These are phyloP conservation scores for Colletotrichum plurivorum DNA, from an alignment of 2,329 filamentous ascomycete genomes.

Conservation along the genomic window DNA sequence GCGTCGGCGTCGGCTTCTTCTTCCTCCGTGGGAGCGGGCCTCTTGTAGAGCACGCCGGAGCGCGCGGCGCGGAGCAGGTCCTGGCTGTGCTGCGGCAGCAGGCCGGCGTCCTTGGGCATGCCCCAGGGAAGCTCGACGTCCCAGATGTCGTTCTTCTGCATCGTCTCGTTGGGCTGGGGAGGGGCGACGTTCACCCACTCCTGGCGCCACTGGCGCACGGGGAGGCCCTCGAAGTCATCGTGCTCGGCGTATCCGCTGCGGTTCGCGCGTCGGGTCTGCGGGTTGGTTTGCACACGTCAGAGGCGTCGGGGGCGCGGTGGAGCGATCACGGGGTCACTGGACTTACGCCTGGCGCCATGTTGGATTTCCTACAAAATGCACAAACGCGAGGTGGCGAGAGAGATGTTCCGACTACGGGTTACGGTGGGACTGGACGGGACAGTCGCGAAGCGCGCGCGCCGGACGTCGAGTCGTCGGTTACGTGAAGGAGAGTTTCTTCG, in stretches of 20 bases:
- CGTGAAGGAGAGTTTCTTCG: background rate
- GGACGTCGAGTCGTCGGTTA: background rate
- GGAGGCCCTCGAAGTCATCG: conserved; percentile 79
- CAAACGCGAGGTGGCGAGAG: conserved; percentile 3
- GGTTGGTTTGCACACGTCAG: conserved; percentile 30
- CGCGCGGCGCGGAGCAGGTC: conserved; percentile 86
- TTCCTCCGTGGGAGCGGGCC: conserved; percentile 73
- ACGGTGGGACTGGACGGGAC: background rate
- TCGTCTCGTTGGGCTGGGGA: conserved; percentile 73
- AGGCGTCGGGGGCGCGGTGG: conserved; percentile 43
- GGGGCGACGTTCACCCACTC: conserved; percentile 78
- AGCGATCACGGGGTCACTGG: background rate
- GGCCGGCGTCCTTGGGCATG: conserved; percentile 88
- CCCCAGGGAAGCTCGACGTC: conserved; percentile 80
- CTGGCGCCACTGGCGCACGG: conserved; percentile 91
- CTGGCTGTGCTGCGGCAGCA: conserved; percentile 84
- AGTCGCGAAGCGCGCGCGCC: conserved; percentile 17
- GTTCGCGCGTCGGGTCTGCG: conserved; percentile 69
- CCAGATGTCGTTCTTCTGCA: conserved; percentile 76
- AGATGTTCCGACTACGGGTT: conserved; percentile 1
- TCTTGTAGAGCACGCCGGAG: conserved; percentile 82
- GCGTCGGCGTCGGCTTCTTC: conserved; percentile 69
- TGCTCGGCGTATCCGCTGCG: conserved; percentile 71
- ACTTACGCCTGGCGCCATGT: conserved; percentile 59
- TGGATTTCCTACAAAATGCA: background rate